Evolutionary conservation across 148 eudicot genomes (phyloP).

Genomic region (Nepenthes gracilis): DNA sequence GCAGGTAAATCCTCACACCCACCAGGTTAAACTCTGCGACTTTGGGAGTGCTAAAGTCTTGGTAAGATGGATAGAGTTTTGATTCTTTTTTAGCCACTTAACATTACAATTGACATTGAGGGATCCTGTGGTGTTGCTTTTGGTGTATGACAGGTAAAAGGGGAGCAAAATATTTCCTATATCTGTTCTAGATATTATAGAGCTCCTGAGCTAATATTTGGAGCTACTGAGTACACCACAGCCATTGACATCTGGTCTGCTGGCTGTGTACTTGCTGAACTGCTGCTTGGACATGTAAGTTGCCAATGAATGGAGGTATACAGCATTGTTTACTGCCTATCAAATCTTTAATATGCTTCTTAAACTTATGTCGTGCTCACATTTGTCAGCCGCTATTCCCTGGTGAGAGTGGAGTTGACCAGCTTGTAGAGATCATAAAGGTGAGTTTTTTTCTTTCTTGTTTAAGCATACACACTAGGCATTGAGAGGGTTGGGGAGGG

Average conservation of each 20-base stretch:
- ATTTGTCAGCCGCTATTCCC: constrained; percentile 11
- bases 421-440: constrained; percentile 16
- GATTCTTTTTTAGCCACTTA: neutral
- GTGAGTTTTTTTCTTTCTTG: neutral
- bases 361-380: neutral
- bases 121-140: neutral
- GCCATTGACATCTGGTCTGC: constrained; percentile 17
- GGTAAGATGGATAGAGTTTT: neutral
- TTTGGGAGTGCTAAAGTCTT: constrained; percentile 14
- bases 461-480: neutral
- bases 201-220: constrained; percentile 15
- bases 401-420: constrained; percentile 17
- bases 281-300: constrained; percentile 10
- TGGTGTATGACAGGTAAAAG: constrained; percentile 8
- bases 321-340: constrained; percentile 1
- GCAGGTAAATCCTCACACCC: constrained; percentile 14
- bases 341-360: neutral
- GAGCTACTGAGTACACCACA: constrained; percentile 15
- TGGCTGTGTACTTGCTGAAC: constrained; percentile 13
- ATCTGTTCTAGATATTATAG: constrained; percentile 13
- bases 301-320: neutral
- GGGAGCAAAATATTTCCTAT: constrained; percentile 11
- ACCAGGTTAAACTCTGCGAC: constrained; percentile 12
- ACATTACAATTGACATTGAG: neutral
- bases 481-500: neutral